Percentiles rank a stretch among this genome's conserved stretches.
These are phyloP conservation scores for Misopates orontium DNA, from an alignment of 257 asterid genomes.

Conservation along the genomic window DNA sequence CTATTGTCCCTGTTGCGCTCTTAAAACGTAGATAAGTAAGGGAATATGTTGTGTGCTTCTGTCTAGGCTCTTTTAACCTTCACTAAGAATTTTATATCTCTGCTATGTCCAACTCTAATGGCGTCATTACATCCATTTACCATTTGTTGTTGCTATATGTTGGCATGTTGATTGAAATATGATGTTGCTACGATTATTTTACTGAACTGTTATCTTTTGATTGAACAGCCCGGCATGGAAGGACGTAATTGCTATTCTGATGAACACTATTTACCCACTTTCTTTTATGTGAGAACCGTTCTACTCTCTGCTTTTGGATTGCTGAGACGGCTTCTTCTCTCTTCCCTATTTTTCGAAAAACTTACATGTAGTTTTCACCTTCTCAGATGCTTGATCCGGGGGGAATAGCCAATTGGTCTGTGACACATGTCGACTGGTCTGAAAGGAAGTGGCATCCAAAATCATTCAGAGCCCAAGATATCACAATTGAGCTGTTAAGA, in stretches of 20 bases:
- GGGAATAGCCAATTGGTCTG: slow-evolving; percentile 88
- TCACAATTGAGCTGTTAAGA: slow-evolving; percentile 56
- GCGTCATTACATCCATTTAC: neutral
- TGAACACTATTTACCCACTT: slow-evolving; percentile 94
- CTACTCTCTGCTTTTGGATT: slow-evolving; percentile 1
- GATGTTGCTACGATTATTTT: neutral
- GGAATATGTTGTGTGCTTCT: no score
- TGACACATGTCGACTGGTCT: slow-evolving; percentile 90
- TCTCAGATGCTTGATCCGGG: slow-evolving; percentile 80
- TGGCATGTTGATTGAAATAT: slow-evolving; percentile 3
- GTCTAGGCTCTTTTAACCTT: no score
- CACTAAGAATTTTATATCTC: no score
- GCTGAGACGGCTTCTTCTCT: neutral
- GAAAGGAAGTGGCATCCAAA: slow-evolving; percentile 92
- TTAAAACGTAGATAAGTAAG: no score
- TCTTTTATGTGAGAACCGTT: slow-evolving; percentile 66
- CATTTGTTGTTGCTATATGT: neutral
- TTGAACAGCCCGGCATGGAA: slow-evolving; percentile 97
- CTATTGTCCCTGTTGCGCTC: no score
- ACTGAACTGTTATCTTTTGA: slow-evolving; percentile 30
- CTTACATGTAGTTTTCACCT: neutral
- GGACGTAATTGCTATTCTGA: slow-evolving; percentile 94
- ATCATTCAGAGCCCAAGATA: slow-evolving; percentile 69
- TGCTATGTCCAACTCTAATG: neutral
- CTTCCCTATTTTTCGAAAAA: no score